phyloP scores from a whole-genome alignment of 1,139 yeast genomes.

The Debaryomyces subglobosus region DNA sequence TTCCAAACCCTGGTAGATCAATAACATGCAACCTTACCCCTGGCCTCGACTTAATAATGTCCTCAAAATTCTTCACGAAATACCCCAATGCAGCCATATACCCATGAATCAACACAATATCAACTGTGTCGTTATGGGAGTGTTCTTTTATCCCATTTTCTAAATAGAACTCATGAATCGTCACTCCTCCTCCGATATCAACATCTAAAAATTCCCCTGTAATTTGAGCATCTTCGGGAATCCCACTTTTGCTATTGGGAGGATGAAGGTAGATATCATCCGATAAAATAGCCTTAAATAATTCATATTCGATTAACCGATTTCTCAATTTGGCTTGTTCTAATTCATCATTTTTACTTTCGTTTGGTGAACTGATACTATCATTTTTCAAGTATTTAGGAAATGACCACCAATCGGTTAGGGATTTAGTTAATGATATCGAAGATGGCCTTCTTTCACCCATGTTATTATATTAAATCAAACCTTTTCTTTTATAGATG shows the following conservation, averaged over 20 bases:
- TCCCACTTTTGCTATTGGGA: conserved; percentile 10
- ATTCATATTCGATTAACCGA: conserved; percentile 36
- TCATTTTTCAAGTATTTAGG: conserved; percentile 25
- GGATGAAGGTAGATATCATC: conserved; percentile 30
- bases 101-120: conserved; percentile 45
- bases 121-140: conserved; percentile 21
- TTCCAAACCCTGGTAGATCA: conserved; percentile 51
- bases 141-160: conserved; percentile 25
- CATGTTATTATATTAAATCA: not conserved
- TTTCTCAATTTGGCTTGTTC: conserved; percentile 29
- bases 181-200: conserved; percentile 30
- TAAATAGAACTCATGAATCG: conserved; percentile 43
- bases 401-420: conserved; percentile 46
- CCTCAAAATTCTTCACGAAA: conserved; percentile 44
- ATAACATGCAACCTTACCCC: conserved; percentile 38
- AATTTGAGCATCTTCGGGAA: conserved; percentile 8
- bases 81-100: conserved; percentile 53
- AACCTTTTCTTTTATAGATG: too few species aligned
- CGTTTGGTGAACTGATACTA: conserved; percentile 6
- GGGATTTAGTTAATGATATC: conserved; percentile 31
- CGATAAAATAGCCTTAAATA: conserved; percentile 38
- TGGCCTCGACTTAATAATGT: conserved; percentile 34
- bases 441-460: conserved; percentile 17
- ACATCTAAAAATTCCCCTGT: conserved; percentile 35
- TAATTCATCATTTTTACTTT: not conserved